Base-by-base conservation (phyloP, 83 land plant genomes). In the Picea mariana region DNA sequence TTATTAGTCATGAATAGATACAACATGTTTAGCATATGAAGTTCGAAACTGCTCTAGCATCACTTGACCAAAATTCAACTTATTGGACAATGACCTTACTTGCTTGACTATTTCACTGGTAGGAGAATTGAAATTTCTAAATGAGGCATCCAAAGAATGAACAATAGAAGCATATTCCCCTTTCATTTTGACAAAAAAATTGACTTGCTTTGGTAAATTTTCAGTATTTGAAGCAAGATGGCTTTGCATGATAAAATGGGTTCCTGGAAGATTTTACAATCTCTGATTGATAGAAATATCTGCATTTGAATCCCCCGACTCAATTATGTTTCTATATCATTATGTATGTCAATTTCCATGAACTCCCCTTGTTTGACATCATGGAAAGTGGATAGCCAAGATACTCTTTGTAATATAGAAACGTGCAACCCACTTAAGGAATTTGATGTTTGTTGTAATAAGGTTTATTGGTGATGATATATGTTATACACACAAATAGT, bases 361-460 rank as follows among this genome's bases (percentile, higher is more conserved):
- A 49, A 44, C n/a, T 72, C 76, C 11, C 9, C 55, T 9, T 72
- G 52, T 72, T 42, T 38, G 24, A 38, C 40, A 38, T 38, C 40
- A 38, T 38, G 40, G 40, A 38, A 94, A 94, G 77, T 92, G 89
- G 75, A 92, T 94, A 20, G 96, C 96, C 84, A 94, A 67, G 9
- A 94, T 85, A 84, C 91, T 90, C 83, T 94, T 87, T 20, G 96
- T 94, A 81, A 94, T 89, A 79, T 92, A 94, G 86, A 94, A 94
- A 62, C 86, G 88, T 64, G 94, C 91, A 26, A 31, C 34, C 34
- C 34, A 31, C 34, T 31, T 31, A 31, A 31, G 34, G 1, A 31
- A 31, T 31, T 31, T 31, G 34, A 31, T 31, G 34, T 31, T 31
- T 31, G 34, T 31, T 31, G 34, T 31, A 31, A 31, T 31, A 1